Conservation (phyloP, 306 rosid species). For the Dalbergia cultrata region DNA sequence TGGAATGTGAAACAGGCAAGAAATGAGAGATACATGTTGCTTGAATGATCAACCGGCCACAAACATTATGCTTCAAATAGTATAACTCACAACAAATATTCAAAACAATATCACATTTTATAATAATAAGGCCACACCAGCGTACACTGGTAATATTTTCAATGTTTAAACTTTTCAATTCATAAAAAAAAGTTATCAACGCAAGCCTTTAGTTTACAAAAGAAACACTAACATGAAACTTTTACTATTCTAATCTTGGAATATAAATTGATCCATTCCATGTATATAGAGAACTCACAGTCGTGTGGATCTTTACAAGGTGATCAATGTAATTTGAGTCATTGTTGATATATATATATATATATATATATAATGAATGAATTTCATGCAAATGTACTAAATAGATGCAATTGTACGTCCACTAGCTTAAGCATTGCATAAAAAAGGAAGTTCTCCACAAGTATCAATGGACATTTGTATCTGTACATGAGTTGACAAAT, state of each 20-base stretch:
- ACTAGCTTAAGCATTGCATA: background rate
- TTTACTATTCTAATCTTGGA: background rate
- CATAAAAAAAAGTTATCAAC: background rate
- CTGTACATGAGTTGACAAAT: background rate
- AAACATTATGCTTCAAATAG: slow-evolving; percentile 6
- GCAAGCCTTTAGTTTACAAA: background rate
- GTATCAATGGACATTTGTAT: background rate
- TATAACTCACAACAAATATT: background rate
- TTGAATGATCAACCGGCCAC: background rate
- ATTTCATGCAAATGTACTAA: background rate
- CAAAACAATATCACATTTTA: slow-evolving; percentile 16
- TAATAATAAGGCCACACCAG: background rate
- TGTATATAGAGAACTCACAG: no score
- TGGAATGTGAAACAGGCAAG: background rate
- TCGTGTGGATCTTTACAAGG: no score
- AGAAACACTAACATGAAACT: background rate
- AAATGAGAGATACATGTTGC: slow-evolving; percentile 1
- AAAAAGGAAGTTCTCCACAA: background rate
- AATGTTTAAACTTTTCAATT: background rate
- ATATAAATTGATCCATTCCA: no score
- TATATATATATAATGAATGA: background rate
- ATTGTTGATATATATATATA: no score
- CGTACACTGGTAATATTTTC: background rate
- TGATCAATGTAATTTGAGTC: no score
- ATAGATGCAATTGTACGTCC: background rate